Percentiles rank a stretch among this genome's conserved stretches.
Conservation (phyloP, 2,329 filamentous ascomycete genomes). For the Scedosporium apiospermum region DNA sequence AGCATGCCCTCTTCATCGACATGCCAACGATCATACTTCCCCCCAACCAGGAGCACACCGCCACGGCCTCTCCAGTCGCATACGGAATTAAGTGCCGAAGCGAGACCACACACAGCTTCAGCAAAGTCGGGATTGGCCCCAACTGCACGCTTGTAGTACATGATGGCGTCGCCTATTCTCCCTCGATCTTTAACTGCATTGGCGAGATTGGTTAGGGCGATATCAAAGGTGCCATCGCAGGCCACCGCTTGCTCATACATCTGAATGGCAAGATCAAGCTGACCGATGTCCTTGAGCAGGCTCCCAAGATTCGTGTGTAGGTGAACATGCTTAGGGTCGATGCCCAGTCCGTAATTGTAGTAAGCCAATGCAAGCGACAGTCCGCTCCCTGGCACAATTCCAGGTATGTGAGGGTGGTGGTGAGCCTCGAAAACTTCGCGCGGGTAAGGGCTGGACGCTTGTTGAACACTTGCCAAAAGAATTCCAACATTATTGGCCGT, state of each 20-base stretch:
- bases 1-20: conserved; percentile 79
- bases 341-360: conserved; percentile 84
- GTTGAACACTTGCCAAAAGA: conserved; percentile 87
- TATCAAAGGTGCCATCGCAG: conserved; percentile 92
- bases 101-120: conserved; percentile 90
- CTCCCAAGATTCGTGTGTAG: conserved; percentile 95
- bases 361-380: conserved; percentile 82
- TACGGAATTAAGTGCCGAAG: conserved; percentile 91
- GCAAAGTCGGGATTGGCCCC: conserved; percentile 90
- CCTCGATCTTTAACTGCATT: conserved; percentile 98
- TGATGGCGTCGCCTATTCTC: conserved; percentile 81
- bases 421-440: conserved; percentile 1
- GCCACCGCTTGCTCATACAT: conserved; percentile 96
- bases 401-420: conserved; percentile 49
- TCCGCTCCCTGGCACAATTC: conserved; percentile 76
- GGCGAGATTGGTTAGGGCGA: conserved; percentile 89
- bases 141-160: conserved; percentile 85
- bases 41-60: conserved; percentile 66
- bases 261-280: conserved; percentile 79
- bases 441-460: conserved; percentile 25
- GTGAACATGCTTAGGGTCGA: conserved; percentile 87
- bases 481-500: conserved; percentile 98
- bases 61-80: conserved; percentile 90
- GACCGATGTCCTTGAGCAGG: conserved; percentile 89
- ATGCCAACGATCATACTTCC: conserved; percentile 82